These are phyloP conservation scores for Adansonia grandidieri DNA, from an alignment of 441 rosid species.

Conservation along the genomic window DNA sequence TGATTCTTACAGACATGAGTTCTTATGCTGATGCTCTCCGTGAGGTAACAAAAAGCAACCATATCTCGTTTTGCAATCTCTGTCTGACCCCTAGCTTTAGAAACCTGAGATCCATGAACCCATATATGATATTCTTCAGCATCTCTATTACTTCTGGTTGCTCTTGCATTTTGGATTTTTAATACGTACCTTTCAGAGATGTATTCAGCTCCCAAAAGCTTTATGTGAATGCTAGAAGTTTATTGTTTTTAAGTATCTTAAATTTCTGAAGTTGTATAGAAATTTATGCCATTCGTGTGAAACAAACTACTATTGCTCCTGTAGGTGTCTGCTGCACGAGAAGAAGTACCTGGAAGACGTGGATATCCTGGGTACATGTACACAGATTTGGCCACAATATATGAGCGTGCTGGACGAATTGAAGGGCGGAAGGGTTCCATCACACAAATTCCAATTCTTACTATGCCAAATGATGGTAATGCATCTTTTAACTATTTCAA, in stretches of 20 bases:
- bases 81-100: slow-evolving; percentile 2
- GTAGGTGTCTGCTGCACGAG: slow-evolving; percentile 99
- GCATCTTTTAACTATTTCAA: slow-evolving; percentile 17
- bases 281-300: neutral
- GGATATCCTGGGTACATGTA: slow-evolving; percentile 99
- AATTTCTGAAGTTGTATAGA: neutral
- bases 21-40: slow-evolving; percentile 99
- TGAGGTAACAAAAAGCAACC: slow-evolving; percentile 63
- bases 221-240: slow-evolving; percentile 8
- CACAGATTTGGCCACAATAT: slow-evolving; percentile 97
- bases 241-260: neutral
- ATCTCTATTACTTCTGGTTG: neutral
- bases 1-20: slow-evolving; percentile 95
- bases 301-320: slow-evolving; percentile 30
- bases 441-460: slow-evolving; percentile 98
- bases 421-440: slow-evolving; percentile 98
- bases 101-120: neutral
- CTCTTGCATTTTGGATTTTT: neutral
- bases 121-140: slow-evolving; percentile 1
- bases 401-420: slow-evolving; percentile 98
- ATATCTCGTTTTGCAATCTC: slow-evolving; percentile 9
- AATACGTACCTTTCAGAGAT: neutral
- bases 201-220: neutral
- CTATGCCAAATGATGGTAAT: slow-evolving; percentile 98
- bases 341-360: slow-evolving; percentile 99